These are phyloP conservation scores for Fimicolochytrium jonesii DNA, from an alignment of 192 early-diverging fungal species.

Conservation along the genomic window DNA sequence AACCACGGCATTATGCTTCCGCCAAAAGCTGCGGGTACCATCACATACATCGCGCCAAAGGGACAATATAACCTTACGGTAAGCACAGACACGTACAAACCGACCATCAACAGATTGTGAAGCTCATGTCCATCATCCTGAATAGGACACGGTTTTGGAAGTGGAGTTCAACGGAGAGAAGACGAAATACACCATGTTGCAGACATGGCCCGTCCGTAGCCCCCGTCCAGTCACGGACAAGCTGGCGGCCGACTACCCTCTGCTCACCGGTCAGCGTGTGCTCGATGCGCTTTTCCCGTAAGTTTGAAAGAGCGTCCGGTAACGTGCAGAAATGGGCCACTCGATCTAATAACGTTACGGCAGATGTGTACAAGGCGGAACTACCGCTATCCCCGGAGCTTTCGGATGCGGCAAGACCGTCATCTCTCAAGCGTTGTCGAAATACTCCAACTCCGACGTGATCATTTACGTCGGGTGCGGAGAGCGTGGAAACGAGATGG, in stretches of 20 bases:
- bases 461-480: constrained; percentile 95
- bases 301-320: too few relatives aligned
- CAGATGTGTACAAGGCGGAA: constrained; percentile 97
- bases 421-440: constrained; percentile 98
- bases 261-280: constrained; percentile 97
- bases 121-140: background rate
- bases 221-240: constrained; percentile 94
- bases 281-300: constrained; percentile 97
- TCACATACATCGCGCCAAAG: constrained; percentile 92
- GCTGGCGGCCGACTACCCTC: constrained; percentile 89
- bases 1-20: constrained; percentile 91
- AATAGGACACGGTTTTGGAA: constrained; percentile 82
- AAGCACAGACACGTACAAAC: too few relatives aligned
- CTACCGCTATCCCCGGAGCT: constrained; percentile 98
- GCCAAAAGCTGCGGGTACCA: constrained; percentile 88
- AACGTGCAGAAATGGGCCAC: background rate
- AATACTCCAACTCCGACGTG: constrained; percentile 99
- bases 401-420: constrained; percentile 99
- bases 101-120: too few relatives aligned
- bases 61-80: constrained; percentile 87
- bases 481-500: constrained; percentile 99
- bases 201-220: constrained; percentile 95
- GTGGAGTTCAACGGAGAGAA: constrained; percentile 97
- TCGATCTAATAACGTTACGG: background rate
- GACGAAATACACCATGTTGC: constrained; percentile 91